Base-by-base conservation (phyloP, 495 filamentous ascomycete genomes). In the Sordaria brevicollis region DNA sequence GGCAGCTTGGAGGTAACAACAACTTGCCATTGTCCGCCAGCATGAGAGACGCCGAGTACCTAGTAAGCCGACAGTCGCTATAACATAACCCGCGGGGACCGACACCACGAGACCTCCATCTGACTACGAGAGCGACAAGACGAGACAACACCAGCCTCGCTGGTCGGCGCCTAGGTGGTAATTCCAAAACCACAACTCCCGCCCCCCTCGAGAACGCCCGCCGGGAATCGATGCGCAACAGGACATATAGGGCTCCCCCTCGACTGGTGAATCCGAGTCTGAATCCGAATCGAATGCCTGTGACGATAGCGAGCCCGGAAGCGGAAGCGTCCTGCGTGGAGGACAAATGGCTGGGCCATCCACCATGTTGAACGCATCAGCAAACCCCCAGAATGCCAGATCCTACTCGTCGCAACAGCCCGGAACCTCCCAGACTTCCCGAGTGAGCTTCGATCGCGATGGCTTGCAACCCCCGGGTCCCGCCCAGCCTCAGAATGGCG, bases 331-430 rank as follows among this genome's bases (percentile, higher is more conserved):
- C 75, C 54, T 74, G 70, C 70, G 72, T 74, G 74, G 81, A 81
- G 80, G 84, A 80, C 80, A 81, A 79, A 81, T 86, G 84, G 84
- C 82, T 74, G 85, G 81, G 77, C 83, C 84, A 80, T 77, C 85
- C 81, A 86, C 81, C 79, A 86, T 86, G 80, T 80, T 86, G 78
- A 86, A 82, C 81, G 83, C 85, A 77, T 91, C 90, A 70, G 87
- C 87, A 78, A 89, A 88, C 69, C 90, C 90, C 76, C 91, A 92
- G 80, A 88, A 89, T 25, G 49, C 49, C 49, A 57, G 25, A 80
- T 88, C 84, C 69, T 83, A 88, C 70, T 83, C 83, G 73, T 83
- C 85, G 74, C 89, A 88, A 71, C 82, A 83, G 70, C 37, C 38
- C 10, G 70, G 37, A 15, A 79, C 74, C 35, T 86, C 78, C n/a